phyloP scores from a whole-genome alignment of 1,284 basidiomycete species.

The Athelia psychrophila region DNA sequence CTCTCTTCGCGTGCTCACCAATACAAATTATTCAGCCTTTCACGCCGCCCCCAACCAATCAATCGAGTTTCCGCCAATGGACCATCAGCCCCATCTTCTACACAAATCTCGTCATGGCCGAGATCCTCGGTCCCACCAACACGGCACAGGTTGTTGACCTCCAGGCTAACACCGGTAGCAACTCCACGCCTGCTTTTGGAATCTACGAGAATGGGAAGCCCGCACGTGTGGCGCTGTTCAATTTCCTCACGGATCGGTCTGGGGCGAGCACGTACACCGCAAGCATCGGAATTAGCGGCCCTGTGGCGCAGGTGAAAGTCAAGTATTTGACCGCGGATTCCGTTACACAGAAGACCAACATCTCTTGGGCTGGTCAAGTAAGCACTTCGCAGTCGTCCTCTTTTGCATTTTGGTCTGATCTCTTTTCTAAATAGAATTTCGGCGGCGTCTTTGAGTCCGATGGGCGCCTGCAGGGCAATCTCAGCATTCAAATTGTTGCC shows the following conservation, averaged over 20 bases:
- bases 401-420: neutral
- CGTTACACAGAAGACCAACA: conserved; percentile 48
- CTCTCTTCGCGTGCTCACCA: conserved; percentile 9
- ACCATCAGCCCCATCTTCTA: conserved; percentile 42
- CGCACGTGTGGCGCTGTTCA: conserved; percentile 47
- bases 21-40: conserved; percentile 8
- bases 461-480: conserved; percentile 42
- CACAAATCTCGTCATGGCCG: conserved; percentile 43
- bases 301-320: conserved; percentile 32
- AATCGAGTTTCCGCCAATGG: conserved; percentile 35
- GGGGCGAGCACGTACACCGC: conserved; percentile 35
- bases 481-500: conserved; percentile 35
- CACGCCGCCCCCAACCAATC: conserved; percentile 36
- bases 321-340: conserved; percentile 37
- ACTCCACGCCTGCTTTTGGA: conserved; percentile 47
- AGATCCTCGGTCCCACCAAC: conserved; percentile 43
- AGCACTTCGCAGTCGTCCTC: neutral
- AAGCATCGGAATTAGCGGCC: conserved; percentile 37
- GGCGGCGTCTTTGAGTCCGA: conserved; percentile 47
- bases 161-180: conserved; percentile 28
- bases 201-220: conserved; percentile 47
- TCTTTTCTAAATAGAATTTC: conserved; percentile 36
- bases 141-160: conserved; percentile 42
- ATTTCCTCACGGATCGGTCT: conserved; percentile 40
- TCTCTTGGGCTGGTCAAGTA: conserved; percentile 50